A percentile compares a stretch with the other conserved stretches of the same genome.
Conservation (phyloP, 352 stramenopile species). For the Globisporangium canariense region DNA sequence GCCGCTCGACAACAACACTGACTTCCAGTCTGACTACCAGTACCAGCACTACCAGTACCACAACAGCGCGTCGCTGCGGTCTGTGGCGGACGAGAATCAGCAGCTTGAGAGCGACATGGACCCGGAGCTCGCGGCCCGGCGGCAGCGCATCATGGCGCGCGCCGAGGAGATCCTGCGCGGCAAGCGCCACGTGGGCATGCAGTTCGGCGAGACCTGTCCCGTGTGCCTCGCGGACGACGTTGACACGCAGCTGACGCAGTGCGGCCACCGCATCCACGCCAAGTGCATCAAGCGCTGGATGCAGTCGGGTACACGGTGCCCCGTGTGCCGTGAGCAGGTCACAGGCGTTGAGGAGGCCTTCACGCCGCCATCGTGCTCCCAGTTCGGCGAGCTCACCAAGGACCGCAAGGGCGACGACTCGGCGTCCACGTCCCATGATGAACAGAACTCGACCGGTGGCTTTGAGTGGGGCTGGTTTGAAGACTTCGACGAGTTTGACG, state of each 20-base stretch:
- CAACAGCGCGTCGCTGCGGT: slow-evolving; percentile 34
- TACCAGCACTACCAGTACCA: slow-evolving; percentile 13
- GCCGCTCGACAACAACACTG: slow-evolving; percentile 12
- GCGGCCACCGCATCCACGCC: slow-evolving; percentile 65
- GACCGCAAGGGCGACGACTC: slow-evolving; percentile 39
- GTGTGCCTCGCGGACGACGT: slow-evolving; percentile 73
- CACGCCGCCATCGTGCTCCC: slow-evolving; percentile 26
- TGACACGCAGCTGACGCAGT: slow-evolving; percentile 62
- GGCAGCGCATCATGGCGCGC: slow-evolving; percentile 43
- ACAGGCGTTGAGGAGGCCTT: slow-evolving; percentile 54
- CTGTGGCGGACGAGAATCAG: slow-evolving; percentile 25
- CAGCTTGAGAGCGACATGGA: slow-evolving; percentile 21
- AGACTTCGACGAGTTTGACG: slow-evolving; percentile 69
- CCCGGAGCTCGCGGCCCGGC: slow-evolving; percentile 21
- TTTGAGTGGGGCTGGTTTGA: slow-evolving; percentile 85
- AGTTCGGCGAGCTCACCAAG: slow-evolving; percentile 41
- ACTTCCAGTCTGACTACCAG: neutral
- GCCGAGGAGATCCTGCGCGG: slow-evolving; percentile 61
- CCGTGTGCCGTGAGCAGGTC: slow-evolving; percentile 62
- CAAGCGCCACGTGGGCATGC: slow-evolving; percentile 63
- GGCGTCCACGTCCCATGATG: slow-evolving; percentile 38
- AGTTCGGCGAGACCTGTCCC: slow-evolving; percentile 59
- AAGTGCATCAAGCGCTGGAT: slow-evolving; percentile 81
- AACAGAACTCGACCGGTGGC: slow-evolving; percentile 29
- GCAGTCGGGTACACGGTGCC: slow-evolving; percentile 58